Evolutionary conservation across 164 flowering plant genomes (phyloP), one percentile per base, ranked within the genome.

Genomic region (Magnolia sinica): DNA sequence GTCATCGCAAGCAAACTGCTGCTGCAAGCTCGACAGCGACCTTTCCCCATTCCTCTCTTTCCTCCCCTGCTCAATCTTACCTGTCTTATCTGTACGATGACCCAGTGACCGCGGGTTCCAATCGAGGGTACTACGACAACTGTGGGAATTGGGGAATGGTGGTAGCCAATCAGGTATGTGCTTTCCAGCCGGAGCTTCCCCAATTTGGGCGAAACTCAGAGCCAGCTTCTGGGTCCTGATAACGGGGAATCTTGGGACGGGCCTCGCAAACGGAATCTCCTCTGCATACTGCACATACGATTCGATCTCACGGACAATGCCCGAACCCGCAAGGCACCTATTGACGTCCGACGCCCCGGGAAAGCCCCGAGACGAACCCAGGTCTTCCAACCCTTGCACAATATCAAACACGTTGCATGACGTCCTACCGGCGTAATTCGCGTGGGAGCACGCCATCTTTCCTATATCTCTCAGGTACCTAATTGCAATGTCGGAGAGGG

Each of bases 101-200:
- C 92, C 94, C 0, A 88, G 74, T 10, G n/a, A 71, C 89, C 97
- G 89, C 82, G 91, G 92, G 85, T 88, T 89, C 98, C 97, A 91
- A 67, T 87, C 77, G 0, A 93, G 85, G 0, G 98, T 87, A 10
- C 80, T 87, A 8, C 84, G 63, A 78, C 92, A 94, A 0, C 98
- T 93, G 77, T 94, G 97, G 1, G 89, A 89, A 85, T 96, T 97
- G 59, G 99, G 99, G 55, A 96, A 87, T 29, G 96, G 96, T 3
- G 99, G 99, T 82, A 96, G 82, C 99, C 98, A 96, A 68, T 81
- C 70, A 1, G 97, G 98, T 5, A 94, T 84, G 80, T 94, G 93
- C 76, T 88, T 88, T 16, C 83, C 85, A 64, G 76, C 78, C 4
- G 97, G 96, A 0, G 79, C 77, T 76, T 96, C 98, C 58, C 87